A percentile compares a stretch with the other conserved stretches of the same genome.
These are phyloP conservation scores for Myriangium duriaei DNA, from an alignment of 2,329 filamentous ascomycete genomes.

Conservation along the genomic window DNA sequence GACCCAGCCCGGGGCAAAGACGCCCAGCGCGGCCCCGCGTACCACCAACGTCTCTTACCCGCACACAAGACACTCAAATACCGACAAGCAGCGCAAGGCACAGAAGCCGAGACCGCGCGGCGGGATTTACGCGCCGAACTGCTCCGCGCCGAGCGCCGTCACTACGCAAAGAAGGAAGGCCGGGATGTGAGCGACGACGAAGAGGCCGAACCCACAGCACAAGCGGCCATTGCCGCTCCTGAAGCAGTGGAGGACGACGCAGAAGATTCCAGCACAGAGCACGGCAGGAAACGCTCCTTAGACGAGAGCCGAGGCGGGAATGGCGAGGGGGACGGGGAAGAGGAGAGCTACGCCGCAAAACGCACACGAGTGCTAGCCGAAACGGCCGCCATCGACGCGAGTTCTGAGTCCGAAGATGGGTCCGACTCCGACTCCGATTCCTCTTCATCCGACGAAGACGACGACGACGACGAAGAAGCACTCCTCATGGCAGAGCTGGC, in stretches of 20 bases:
- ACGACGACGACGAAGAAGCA: conserved; percentile 69
- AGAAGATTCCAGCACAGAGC: conserved; percentile 28
- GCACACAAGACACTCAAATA: conserved; percentile 90
- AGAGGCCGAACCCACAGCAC: conserved; percentile 6
- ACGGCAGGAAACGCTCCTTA: conserved; percentile 49
- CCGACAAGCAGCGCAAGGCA: conserved; percentile 80
- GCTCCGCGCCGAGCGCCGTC: conserved; percentile 72
- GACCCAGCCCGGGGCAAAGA: conserved; percentile 94
- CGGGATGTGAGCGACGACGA: conserved; percentile 31
- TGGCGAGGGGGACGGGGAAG: conserved; percentile 37
- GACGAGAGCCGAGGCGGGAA: conserved; percentile 33
- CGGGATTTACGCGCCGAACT: conserved; percentile 86
- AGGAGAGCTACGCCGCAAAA: conserved; percentile 62
- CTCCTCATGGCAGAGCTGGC: conserved; percentile 87
- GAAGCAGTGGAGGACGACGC: no score
- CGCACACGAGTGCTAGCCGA: conserved; percentile 77
- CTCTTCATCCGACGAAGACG: conserved; percentile 61
- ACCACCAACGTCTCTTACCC: conserved; percentile 89
- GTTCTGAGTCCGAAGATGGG: conserved; percentile 33
- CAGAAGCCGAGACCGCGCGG: conserved; percentile 54
- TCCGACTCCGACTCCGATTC: conserved; percentile 29
- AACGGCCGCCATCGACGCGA: conserved; percentile 75
- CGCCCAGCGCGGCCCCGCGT: conserved; percentile 80
- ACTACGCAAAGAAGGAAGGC: conserved; percentile 76
- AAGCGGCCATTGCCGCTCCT: conserved; percentile 32